A percentile compares a stretch with the other conserved stretches of the same genome.
These are phyloP conservation scores for Hypoxylon sp. DNA, from an alignment of 2,329 filamentous ascomycete species.

Conservation along the genomic window DNA sequence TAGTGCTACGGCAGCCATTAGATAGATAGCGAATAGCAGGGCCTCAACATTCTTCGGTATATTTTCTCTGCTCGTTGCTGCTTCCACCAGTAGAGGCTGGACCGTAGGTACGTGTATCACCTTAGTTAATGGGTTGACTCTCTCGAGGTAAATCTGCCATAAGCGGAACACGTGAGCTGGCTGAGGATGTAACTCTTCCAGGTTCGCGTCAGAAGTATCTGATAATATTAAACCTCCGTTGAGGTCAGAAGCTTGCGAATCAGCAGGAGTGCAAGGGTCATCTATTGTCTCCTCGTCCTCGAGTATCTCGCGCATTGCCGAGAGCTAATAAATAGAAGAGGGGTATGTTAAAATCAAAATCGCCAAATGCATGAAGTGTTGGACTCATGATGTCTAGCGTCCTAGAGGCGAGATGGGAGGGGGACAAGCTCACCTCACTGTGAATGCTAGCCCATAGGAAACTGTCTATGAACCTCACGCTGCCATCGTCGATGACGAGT, in stretches of 20 bases:
- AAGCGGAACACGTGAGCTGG: constrained; percentile 77
- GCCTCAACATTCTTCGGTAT: constrained; percentile 73
- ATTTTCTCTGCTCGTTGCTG: constrained; percentile 68
- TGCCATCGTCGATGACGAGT: constrained; percentile 69
- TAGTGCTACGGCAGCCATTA: constrained; percentile 71
- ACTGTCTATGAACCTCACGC: constrained; percentile 70
- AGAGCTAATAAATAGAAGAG: constrained; percentile 59
- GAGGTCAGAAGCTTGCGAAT: constrained; percentile 66
- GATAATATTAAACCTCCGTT: constrained; percentile 67
- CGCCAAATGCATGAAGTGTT: not conserved
- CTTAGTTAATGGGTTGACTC: constrained; percentile 74
- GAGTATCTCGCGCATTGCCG: constrained; percentile 72
- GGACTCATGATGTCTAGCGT: not conserved
- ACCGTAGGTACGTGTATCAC: constrained; percentile 79
- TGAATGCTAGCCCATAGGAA: constrained; percentile 68
- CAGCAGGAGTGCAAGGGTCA: constrained; percentile 59
- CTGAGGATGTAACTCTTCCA: constrained; percentile 72
- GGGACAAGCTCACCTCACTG: constrained; percentile 64
- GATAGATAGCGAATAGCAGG: constrained; percentile 76
- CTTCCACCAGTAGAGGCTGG: constrained; percentile 75
- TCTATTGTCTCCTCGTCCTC: constrained; percentile 67
- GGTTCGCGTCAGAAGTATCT: constrained; percentile 57
- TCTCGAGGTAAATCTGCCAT: constrained; percentile 82
- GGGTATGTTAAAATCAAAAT: constrained; percentile 30
- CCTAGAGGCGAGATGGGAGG: not conserved